Evolutionary conservation across 164 flowering plant genomes (phyloP), one percentile per base, ranked within the genome.

Genomic region (Vitis labrusca): DNA sequence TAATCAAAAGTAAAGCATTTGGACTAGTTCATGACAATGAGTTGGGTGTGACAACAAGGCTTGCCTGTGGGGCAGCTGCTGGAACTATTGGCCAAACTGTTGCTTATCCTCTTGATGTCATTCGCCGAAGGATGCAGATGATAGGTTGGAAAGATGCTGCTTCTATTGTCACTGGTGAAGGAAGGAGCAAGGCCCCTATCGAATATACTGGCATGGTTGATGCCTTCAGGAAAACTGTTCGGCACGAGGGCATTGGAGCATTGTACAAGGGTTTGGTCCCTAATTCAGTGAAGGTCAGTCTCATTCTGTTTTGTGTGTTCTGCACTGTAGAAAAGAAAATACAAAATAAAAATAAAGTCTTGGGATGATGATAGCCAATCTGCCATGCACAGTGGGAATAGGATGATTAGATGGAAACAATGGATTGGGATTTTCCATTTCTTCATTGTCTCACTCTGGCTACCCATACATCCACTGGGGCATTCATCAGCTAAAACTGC

Each of bases 51-150:
- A 72, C 82, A 3, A 93, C 99, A 55, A 87, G 85, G 81, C 94
- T 95, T 61, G 91, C 89, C 8, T 95, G 99, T 78, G 99, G 99
- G 13, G 99, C 99, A 68, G 97, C 85, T 69, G 99, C 99, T 14
- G 99, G 99, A 66, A 95, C 98, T 57, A 83, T 93, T 58, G 99
- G 99, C 27, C 99, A 95, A 77, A 95, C 99, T 12, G 89, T 95
- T 72, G 99, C 99, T 9, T 95, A 95, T 75, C 98, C 99, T 32
- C 94, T 95, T 63, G 99, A 95, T 80, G 99, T 95, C 54, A 84
- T 95, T 63, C 97, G 99, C 23, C 73, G 99, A 71, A 81, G 99
- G 74, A 95, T 95, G 99, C 99, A 95, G 81, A 95, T 95, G 99
- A 94, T 85, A 10, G 99, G 99, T 2, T 95, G 98, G 99, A 90